Conservation (phyloP, 2,329 filamentous ascomycete genomes). For the Alternaria conjuncta region DNA sequence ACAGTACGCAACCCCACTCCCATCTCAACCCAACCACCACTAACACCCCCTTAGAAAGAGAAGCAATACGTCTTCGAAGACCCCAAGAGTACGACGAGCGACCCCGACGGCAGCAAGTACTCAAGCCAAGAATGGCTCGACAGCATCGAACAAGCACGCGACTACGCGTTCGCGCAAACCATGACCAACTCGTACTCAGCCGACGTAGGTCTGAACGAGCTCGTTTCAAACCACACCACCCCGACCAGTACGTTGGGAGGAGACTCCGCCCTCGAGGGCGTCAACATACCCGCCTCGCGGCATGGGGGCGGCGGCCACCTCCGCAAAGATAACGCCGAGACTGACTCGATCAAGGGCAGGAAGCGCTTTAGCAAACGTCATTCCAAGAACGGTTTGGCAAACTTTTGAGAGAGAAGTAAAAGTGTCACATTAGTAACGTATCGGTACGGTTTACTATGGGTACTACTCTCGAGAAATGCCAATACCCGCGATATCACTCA, state of each 20-base stretch:
- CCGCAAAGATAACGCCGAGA: constrained; percentile 57
- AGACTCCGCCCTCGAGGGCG: constrained; percentile 49
- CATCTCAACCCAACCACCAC: neutral
- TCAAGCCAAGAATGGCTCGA: constrained; percentile 93
- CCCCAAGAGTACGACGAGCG: constrained; percentile 72
- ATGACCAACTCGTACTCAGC: constrained; percentile 69
- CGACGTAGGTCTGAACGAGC: constrained; percentile 53
- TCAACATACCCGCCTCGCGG: constrained; percentile 61
- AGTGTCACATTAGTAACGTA: too few relatives aligned
- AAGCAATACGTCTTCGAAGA: constrained; percentile 95
- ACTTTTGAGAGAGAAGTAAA: constrained; percentile 64
- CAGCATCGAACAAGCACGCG: constrained; percentile 81
- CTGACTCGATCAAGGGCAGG: constrained; percentile 63
- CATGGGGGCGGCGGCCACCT: constrained; percentile 50
- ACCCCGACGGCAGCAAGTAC: constrained; percentile 68
- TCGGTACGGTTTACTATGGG: neutral
- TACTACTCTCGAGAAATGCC: constrained; percentile 4
- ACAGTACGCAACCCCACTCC: constrained; percentile 68
- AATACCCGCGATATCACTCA: neutral
- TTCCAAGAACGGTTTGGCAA: constrained; percentile 90
- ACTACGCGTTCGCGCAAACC: constrained; percentile 79
- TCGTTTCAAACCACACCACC: constrained; percentile 70
- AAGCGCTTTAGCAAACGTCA: constrained; percentile 88
- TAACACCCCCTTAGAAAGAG: constrained; percentile 67
- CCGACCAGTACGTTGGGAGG: constrained; percentile 75